phyloP scores from a whole-genome alignment of 2,329 filamentous ascomycete genomes.

The Alternaria solani region DNA sequence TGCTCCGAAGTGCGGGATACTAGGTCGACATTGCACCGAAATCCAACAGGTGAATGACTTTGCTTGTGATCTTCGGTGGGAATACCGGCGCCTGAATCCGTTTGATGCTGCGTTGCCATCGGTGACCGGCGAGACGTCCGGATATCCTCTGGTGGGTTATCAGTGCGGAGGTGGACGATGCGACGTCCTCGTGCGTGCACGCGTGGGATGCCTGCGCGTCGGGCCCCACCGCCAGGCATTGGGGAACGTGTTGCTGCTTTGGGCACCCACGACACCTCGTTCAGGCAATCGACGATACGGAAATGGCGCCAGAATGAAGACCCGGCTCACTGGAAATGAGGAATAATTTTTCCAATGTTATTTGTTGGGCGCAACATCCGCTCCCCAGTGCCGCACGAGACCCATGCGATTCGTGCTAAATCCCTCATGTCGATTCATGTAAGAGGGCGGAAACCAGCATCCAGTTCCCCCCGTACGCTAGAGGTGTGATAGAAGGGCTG shows the following conservation, averaged over 20 bases:
- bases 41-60: conserved; percentile 7
- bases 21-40: conserved; percentile 12
- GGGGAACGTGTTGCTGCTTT: conserved; percentile 23
- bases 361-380: conserved; percentile 17
- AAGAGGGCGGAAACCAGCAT: conserved; percentile 31
- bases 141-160: conserved; percentile 13
- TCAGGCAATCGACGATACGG: conserved; percentile 22
- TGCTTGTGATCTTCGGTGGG: conserved; percentile 13
- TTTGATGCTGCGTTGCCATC: conserved; percentile 15
- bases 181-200: conserved; percentile 18
- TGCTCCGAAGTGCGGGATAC: conserved; percentile 15
- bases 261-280: conserved; percentile 8
- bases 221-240: conserved; percentile 18
- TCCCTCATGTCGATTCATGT: conserved; percentile 26
- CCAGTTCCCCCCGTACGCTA: conserved; percentile 45
- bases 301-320: conserved; percentile 20
- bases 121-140: conserved; percentile 16
- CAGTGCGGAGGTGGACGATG: conserved; percentile 18
- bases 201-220: conserved; percentile 15
- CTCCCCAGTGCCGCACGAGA: conserved; percentile 19
- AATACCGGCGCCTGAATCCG: conserved; percentile 12
- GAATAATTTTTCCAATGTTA: conserved; percentile 9
- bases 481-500: conserved; percentile 19
- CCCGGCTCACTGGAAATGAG: conserved; percentile 24
- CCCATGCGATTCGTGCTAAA: conserved; percentile 23